These are phyloP conservation scores for Tylopilus rubrobrunneus DNA, from an alignment of 768 basidiomycete genomes.

Conservation along the genomic window DNA sequence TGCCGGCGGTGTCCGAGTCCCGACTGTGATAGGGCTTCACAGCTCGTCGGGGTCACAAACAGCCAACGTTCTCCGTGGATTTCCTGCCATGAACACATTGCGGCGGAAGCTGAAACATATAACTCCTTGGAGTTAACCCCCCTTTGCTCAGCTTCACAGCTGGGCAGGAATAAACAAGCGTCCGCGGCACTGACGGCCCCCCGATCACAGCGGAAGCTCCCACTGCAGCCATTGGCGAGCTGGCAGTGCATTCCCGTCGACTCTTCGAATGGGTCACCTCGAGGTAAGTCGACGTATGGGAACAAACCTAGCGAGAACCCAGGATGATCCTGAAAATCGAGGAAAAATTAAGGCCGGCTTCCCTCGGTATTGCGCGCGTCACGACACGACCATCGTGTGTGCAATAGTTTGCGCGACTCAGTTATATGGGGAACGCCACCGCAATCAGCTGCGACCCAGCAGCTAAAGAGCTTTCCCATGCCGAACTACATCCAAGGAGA, in stretches of 20 bases:
- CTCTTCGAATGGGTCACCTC: neutral
- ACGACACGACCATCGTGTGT: neutral
- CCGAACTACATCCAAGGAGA: neutral
- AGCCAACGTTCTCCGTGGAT: neutral
- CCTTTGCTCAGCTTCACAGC: neutral
- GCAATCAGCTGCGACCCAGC: neutral
- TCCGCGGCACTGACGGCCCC: neutral
- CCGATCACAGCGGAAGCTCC: neutral
- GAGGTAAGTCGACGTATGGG: neutral
- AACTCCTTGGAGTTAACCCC: neutral
- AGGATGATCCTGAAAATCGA: neutral
- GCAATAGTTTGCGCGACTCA: neutral
- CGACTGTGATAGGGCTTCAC: neutral
- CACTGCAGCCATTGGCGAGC: neutral
- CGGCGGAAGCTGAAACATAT: neutral
- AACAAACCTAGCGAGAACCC: neutral
- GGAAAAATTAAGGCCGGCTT: neutral
- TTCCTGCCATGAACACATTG: neutral
- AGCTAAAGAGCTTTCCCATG: neutral
- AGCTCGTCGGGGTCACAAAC: neutral
- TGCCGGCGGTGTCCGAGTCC: too few species aligned
- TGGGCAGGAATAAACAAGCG: neutral
- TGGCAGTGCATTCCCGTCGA: neutral
- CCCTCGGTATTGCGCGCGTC: neutral
- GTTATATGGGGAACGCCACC: neutral